A percentile compares a stretch with the other conserved stretches of the same genome.
These are phyloP conservation scores for Carex sylvatica DNA, from an alignment of 202 grass and related monocot genomes.

Conservation along the genomic window DNA sequence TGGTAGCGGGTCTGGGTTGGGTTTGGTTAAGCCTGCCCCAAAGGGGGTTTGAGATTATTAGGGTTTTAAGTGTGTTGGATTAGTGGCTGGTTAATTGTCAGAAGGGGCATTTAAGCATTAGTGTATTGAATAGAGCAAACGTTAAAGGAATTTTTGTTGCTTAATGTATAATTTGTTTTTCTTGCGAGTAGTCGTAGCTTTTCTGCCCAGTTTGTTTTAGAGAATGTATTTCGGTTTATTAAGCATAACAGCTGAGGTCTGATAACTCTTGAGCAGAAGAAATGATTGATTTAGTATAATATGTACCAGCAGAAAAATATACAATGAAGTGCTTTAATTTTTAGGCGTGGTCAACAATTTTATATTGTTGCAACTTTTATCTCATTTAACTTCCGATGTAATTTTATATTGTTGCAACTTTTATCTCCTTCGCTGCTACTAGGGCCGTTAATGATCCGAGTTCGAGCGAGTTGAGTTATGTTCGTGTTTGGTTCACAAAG, in stretches of 20 bases:
- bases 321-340: not conserved
- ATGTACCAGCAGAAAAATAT: not conserved
- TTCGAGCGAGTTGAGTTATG: no score
- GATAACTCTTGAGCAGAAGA: not conserved
- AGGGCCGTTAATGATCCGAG: no score
- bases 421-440: not conserved
- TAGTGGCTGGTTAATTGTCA: not conserved
- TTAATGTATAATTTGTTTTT: conserved; percentile 10
- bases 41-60: conserved; percentile 27
- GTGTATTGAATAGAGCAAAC: conserved; percentile 2
- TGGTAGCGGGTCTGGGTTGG: conserved; percentile 82
- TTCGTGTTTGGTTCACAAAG: no score
- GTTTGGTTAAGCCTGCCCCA: conserved; percentile 70
- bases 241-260: not conserved
- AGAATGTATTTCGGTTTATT: not conserved
- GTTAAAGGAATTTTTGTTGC: not conserved
- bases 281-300: not conserved
- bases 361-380: not conserved
- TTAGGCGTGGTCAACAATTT: not conserved
- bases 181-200: not conserved
- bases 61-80: not conserved
- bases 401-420: not conserved
- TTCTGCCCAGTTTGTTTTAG: not conserved
- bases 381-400: not conserved
- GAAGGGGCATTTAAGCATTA: not conserved